These are phyloP conservation scores for Friedmanniomyces endolithicus DNA, from an alignment of 495 filamentous ascomycete species.

Conservation along the genomic window DNA sequence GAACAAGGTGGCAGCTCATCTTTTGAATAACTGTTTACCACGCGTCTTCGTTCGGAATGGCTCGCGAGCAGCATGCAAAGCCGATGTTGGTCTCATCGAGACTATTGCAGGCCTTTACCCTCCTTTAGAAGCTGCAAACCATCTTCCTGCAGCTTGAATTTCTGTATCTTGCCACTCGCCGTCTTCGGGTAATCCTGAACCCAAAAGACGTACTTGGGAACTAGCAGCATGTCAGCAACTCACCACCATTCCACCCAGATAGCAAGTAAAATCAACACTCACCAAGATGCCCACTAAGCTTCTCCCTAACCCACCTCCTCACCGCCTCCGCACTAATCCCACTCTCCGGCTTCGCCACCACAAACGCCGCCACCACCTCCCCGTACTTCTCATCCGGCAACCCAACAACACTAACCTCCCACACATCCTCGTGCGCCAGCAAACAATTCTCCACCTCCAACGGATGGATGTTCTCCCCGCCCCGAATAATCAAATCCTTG, in stretches of 20 bases:
- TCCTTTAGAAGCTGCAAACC: conserved; percentile 40
- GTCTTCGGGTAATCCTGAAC: conserved; percentile 77
- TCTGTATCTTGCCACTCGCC: conserved; percentile 93
- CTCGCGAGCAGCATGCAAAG: no score
- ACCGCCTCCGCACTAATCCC: conserved; percentile 41
- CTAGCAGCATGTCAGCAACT: conserved; percentile 30
- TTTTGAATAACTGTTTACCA: no score
- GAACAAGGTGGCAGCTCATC: no score
- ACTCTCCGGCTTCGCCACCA: conserved; percentile 41
- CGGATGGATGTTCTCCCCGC: conserved; percentile 93
- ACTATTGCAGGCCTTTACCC: conserved; percentile 19
- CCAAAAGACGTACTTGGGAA: conserved; percentile 86
- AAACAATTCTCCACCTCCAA: conserved; percentile 87
- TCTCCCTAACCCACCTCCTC: conserved; percentile 56
- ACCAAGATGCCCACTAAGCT: conserved; percentile 65
- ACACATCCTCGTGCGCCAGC: conserved; percentile 53
- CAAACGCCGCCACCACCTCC: conserved; percentile 75
- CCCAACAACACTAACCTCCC: conserved; percentile 71
- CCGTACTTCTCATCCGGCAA: conserved; percentile 75
- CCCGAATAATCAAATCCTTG: conserved; percentile 88
- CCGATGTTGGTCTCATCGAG: no score
- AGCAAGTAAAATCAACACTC: conserved; percentile 22
- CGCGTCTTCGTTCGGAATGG: no score
- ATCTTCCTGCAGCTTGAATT: conserved; percentile 69
- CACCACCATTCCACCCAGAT: not conserved